Conservation (phyloP, 345 rosid genomes). For the Sonneratia caseolaris region DNA sequence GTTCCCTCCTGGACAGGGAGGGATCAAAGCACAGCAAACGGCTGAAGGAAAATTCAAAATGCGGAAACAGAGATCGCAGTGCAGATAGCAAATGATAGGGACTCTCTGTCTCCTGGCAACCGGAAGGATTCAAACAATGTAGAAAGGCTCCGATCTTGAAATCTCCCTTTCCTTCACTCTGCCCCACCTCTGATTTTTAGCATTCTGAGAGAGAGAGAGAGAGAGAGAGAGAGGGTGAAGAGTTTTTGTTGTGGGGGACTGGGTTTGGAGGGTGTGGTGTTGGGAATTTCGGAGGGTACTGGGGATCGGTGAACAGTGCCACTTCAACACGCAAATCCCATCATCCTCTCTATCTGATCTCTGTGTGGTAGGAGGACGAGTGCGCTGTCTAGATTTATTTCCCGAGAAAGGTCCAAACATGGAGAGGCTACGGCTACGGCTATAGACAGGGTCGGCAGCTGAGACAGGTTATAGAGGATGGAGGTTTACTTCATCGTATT, state of each 20-base stretch:
- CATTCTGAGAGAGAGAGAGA: neutral
- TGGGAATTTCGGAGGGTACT: neutral
- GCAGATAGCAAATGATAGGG: neutral
- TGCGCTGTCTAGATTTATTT: neutral
- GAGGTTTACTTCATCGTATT: too few relatives aligned
- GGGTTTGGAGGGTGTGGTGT: too few relatives aligned
- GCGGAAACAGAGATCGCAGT: neutral
- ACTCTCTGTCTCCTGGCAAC: neutral
- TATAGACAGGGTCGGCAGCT: too few relatives aligned
- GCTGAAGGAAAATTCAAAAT: neutral
- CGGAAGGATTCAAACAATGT: neutral
- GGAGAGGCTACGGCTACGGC: neutral
- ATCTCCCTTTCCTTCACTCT: neutral
- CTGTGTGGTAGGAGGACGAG: neutral
- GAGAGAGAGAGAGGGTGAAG: neutral
- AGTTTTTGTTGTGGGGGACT: neutral
- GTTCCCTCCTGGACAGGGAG: neutral
- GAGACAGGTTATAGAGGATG: too few relatives aligned
- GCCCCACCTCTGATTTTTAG: neutral
- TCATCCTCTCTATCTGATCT: neutral
- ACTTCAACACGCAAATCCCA: conserved; percentile 24
- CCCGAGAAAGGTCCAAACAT: conserved; percentile 1
- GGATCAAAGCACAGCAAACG: neutral
- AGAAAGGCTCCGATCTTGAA: neutral
- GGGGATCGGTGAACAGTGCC: conserved; percentile 6